Percentiles rank a stretch among this genome's conserved stretches.
Evolutionary conservation across 345 rosid species (phyloP).

Genomic region (Citrus sp.): DNA sequence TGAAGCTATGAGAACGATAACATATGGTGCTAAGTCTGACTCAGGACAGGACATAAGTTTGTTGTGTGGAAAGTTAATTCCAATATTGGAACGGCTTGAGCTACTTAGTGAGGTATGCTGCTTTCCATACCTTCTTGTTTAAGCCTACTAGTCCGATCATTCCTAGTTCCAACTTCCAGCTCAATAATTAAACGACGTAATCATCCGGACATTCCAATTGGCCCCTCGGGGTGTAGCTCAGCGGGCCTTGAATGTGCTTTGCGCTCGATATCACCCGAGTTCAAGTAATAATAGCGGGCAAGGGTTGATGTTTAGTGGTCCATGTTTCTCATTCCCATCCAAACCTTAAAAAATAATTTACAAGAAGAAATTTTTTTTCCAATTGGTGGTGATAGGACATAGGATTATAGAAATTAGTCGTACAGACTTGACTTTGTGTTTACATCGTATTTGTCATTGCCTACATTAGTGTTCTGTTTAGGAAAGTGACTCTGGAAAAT

Average conservation of each 20-base stretch:
- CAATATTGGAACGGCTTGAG: slow-evolving; percentile 76
- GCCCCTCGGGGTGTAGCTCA: too few species aligned
- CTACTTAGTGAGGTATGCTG: slow-evolving; percentile 70
- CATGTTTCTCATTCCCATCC: too few species aligned
- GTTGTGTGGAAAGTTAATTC: slow-evolving; percentile 58
- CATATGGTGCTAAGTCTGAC: slow-evolving; percentile 43
- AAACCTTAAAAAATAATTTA: too few species aligned
- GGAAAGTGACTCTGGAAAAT: neutral
- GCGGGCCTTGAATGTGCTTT: too few species aligned
- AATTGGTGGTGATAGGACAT: neutral
- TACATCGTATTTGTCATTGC: neutral
- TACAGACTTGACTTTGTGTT: neutral
- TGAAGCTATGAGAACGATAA: slow-evolving; percentile 28
- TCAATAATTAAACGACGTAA: neutral
- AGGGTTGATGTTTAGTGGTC: too few species aligned
- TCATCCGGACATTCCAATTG: neutral
- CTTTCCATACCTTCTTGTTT: slow-evolving; percentile 4
- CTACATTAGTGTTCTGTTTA: neutral
- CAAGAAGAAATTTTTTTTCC: neutral
- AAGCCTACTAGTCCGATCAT: neutral
- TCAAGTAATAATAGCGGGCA: too few species aligned
- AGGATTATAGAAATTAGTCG: too few species aligned
- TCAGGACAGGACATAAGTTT: slow-evolving; percentile 37
- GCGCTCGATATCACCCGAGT: too few species aligned
- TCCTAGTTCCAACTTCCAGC: neutral